A percentile compares a stretch with the other conserved stretches of the same genome.
phyloP scores from a whole-genome alignment of 108 stramenopile genomes.

The Mayamaea pseudoterrestris region DNA sequence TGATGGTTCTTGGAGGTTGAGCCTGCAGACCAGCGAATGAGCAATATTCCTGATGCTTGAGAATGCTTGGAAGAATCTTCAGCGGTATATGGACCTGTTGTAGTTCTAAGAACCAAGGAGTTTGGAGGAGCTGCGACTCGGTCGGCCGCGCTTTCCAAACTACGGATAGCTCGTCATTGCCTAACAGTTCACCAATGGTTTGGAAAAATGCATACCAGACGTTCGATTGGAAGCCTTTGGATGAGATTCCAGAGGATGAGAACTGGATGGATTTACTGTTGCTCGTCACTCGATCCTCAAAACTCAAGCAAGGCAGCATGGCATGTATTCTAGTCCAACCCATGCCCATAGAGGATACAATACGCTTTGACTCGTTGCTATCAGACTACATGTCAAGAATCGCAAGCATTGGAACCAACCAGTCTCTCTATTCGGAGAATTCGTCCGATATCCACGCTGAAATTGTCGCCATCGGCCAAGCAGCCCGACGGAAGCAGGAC shows the following conservation, averaged over 20 bases:
- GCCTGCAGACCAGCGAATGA: too few species aligned
- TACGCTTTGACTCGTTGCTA: neutral
- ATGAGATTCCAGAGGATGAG: constrained; percentile 31
- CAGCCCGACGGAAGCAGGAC: constrained; percentile 8
- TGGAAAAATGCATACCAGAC: constrained; percentile 1
- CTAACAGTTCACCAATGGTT: neutral
- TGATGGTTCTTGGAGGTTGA: too few species aligned
- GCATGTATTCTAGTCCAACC: constrained; percentile 39
- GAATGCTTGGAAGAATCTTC: too few species aligned
- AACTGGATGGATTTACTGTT: constrained; percentile 56
- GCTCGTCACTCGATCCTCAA: constrained; percentile 43
- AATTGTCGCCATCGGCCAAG: constrained; percentile 43
- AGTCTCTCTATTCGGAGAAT: constrained; percentile 21
- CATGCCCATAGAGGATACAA: neutral
- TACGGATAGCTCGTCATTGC: too few species aligned
- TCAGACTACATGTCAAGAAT: too few species aligned
- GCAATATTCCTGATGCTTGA: too few species aligned
- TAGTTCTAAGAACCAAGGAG: too few species aligned
- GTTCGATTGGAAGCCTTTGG: constrained; percentile 32
- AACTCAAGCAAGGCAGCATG: constrained; percentile 52
- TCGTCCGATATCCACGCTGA: constrained; percentile 65
- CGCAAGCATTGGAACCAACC: constrained; percentile 35
- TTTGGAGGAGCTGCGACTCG: too few species aligned
- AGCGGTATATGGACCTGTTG: too few species aligned
- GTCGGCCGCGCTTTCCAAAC: too few species aligned